These are phyloP conservation scores for Graphiopsis chlorocephala DNA, from an alignment of 2,329 filamentous ascomycete species.

Conservation along the genomic window DNA sequence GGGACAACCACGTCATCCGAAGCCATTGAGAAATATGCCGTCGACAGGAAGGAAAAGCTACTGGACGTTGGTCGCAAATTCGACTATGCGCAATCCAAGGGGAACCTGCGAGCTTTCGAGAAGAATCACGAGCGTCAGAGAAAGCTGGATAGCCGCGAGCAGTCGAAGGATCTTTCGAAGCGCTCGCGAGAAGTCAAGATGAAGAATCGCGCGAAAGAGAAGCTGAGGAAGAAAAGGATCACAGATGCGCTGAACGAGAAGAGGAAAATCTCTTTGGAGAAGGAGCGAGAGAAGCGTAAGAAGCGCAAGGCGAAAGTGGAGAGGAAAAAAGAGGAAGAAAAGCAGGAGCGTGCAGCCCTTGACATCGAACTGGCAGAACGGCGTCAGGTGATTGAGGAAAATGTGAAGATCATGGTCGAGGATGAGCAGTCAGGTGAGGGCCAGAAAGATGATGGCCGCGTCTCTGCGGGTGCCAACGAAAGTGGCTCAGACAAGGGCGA, in stretches of 20 bases:
- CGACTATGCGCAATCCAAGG: slow-evolving; percentile 68
- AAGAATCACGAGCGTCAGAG: slow-evolving; percentile 41
- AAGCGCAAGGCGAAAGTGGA: slow-evolving; percentile 15
- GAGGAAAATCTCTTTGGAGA: slow-evolving; percentile 21
- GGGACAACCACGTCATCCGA: slow-evolving; percentile 60
- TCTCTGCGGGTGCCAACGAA: neutral
- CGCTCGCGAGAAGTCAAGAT: slow-evolving; percentile 40
- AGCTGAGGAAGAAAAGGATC: slow-evolving; percentile 21
- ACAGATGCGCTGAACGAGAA: slow-evolving; percentile 19
- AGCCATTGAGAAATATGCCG: slow-evolving; percentile 63
- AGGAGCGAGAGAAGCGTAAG: neutral
- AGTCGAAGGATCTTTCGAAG: slow-evolving; percentile 36
- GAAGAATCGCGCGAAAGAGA: slow-evolving; percentile 37
- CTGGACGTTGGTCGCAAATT: slow-evolving; percentile 67
- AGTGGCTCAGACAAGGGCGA: neutral
- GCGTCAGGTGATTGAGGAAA: neutral
- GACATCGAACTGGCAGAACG: neutral
- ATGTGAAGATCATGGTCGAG: slow-evolving; percentile 16
- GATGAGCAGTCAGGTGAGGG: slow-evolving; percentile 8
- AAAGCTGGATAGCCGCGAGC: slow-evolving; percentile 36
- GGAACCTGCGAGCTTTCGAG: slow-evolving; percentile 53
- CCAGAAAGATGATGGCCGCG: neutral
- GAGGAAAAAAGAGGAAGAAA: slow-evolving; percentile 17
- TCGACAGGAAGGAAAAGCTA: slow-evolving; percentile 67
- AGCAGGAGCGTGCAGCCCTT: neutral